Evolutionary conservation across 2,329 filamentous ascomycete genomes (phyloP), one percentile per base, ranked within the genome.

Genomic region (Diplodia scrobiculata): DNA sequence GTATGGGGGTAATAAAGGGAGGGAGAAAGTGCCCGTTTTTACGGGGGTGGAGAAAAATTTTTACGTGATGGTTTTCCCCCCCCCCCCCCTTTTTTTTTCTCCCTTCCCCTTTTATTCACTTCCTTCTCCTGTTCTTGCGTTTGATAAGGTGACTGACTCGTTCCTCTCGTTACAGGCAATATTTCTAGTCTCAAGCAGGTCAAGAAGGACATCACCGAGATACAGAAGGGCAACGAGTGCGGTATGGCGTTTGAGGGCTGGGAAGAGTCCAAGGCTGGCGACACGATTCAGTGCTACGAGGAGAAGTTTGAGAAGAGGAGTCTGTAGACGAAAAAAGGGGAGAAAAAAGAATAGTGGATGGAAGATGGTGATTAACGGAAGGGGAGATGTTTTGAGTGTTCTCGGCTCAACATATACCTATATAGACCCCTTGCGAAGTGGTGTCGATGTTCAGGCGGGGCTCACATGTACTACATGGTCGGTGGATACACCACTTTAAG

Each of bases 201-300:
- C 76, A 97, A 98, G 84, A 96, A 96, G 76, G 91, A 97, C 70
- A 91, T 95, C 34, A 82, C 83, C 53, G 91, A 97, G 74, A 95
- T 96, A 87, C 88, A 87, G 72, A 98, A 96, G 79, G 93, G 92
- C 67, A 87, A 85, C n/a, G 95, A 99, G 78, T 99, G 95, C 73
- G 95, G 95, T 70, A 89, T 99, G 70, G 88, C 87, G 63, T 94
- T 99, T 73, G 87, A 89, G 2, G 84, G 83, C 36, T 99, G 92
- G 87, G 83, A 89, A 55, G 90, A 87, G 25, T 90, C 98, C 75
- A 77, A 89, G 73, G 82, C 87, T 14, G 95, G 94, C 32, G 95
- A 99, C 79, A 86, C 89, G 76, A 85, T 99, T 68, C 95, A 98
- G 80, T 89, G 88, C 38, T 96, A 93, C 73, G 91, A 97, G 74